phyloP scores from a whole-genome alignment of 768 basidiomycete genomes.

The Lyophyllum shimeji region DNA sequence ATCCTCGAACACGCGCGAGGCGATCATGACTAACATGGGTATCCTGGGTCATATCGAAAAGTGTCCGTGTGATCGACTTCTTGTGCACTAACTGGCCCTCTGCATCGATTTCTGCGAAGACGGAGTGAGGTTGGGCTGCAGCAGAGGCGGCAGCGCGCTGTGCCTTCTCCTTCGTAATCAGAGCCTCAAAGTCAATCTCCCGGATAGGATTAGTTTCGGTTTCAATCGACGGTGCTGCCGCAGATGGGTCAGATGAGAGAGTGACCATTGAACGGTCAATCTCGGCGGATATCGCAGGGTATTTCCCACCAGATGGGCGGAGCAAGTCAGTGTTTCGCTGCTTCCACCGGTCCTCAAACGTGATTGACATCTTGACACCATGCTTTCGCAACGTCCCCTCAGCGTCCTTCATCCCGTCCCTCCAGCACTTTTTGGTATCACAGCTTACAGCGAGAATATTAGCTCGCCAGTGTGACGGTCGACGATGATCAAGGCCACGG shows the following conservation, averaged over 20 bases:
- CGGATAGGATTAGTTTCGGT: not conserved
- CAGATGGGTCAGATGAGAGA: no score
- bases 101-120: conserved; percentile 11
- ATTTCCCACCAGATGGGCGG: conserved; percentile 24
- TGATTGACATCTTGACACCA: not conserved
- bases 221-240: not conserved
- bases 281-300: conserved; percentile 27
- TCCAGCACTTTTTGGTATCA: conserved; percentile 18
- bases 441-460: conserved; percentile 16
- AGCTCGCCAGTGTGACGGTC: conserved; percentile 21
- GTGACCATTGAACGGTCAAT: conserved; percentile 21
- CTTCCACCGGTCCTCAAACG: conserved; percentile 5
- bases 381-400: not conserved
- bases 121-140: not conserved
- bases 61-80: conserved; percentile 13
- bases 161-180: not conserved
- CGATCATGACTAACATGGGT: conserved; percentile 19
- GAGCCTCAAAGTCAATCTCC: not conserved
- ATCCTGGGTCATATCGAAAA: conserved; percentile 16
- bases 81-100: conserved; percentile 14
- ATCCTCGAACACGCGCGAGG: conserved; percentile 18
- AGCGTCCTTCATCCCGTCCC: conserved; percentile 5
- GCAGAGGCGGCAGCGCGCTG: not conserved
- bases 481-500: conserved; percentile 24
- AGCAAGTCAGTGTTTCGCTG: conserved; percentile 19